Percentiles rank a stretch among this genome's conserved stretches.
Evolutionary conservation across 768 basidiomycete species (phyloP).

Genomic region (Dioszegia crocea): DNA sequence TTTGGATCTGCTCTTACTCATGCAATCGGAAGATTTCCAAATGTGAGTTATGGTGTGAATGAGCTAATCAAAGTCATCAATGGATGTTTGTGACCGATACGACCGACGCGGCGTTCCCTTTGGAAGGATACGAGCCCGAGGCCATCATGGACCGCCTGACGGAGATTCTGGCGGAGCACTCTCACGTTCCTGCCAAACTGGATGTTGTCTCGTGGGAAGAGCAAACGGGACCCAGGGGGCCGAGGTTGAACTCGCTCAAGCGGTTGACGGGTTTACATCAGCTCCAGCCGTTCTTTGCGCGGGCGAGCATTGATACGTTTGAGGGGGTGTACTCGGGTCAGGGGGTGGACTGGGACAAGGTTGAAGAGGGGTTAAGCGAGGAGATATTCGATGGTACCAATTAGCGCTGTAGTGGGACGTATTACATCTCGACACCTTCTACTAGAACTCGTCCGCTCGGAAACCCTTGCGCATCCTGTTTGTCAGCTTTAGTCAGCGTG

Average conservation of each 20-base stretch:
- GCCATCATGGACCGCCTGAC: conserved; percentile 87
- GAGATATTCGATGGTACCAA: conserved; percentile 76
- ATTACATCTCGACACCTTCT: background rate
- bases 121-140: conserved; percentile 71
- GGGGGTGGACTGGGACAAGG: conserved; percentile 76
- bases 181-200: background rate
- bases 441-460: conserved; percentile 40
- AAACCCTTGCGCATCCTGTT: conserved; percentile 43
- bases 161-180: conserved; percentile 63
- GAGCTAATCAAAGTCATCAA: conserved; percentile 61
- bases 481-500: background rate
- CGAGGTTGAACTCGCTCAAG: conserved; percentile 64
- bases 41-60: conserved; percentile 58
- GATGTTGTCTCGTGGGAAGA: conserved; percentile 8
- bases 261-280: conserved; percentile 81
- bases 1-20: conserved; percentile 80
- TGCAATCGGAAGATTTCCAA: conserved; percentile 97
- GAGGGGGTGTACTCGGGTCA: conserved; percentile 78
- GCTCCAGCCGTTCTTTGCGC: conserved; percentile 83
- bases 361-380: conserved; percentile 72
- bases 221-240: conserved; percentile 58
- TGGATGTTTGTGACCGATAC: conserved; percentile 99
- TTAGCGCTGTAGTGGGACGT: background rate
- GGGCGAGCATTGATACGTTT: conserved; percentile 80
- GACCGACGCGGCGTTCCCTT: conserved; percentile 85